Evolutionary conservation across 2,329 filamentous ascomycete species (phyloP).

Genomic region (Dothideomycetes sp.): DNA sequence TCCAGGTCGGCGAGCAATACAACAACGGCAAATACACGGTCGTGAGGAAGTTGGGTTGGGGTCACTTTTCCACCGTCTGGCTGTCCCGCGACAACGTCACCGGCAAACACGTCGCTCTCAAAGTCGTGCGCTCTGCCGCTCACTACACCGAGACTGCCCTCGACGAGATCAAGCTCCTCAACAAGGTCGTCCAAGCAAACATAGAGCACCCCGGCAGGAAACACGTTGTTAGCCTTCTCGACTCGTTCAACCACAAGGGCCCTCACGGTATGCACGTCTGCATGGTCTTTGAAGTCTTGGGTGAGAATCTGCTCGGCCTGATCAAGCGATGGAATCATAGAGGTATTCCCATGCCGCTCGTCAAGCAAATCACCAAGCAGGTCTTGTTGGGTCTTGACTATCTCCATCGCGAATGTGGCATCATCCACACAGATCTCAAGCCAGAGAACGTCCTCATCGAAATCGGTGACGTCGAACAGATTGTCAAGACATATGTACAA

Average conservation of each 20-base stretch:
- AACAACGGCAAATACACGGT: conserved; percentile 96
- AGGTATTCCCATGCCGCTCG: conserved; percentile 89
- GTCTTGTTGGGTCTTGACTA: conserved; percentile 93
- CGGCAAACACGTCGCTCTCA: conserved; percentile 90
- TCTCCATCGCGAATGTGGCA: conserved; percentile 92
- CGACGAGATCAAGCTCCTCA: conserved; percentile 97
- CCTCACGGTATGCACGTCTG: conserved; percentile 95
- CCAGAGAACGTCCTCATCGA: conserved; percentile 98
- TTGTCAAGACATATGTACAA: conserved; percentile 92
- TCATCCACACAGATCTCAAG: conserved; percentile 96
- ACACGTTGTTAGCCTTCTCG: conserved; percentile 90
- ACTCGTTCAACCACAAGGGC: conserved; percentile 96
- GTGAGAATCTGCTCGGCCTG: conserved; percentile 85
- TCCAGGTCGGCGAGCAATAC: conserved; percentile 89
- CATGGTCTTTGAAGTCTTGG: conserved; percentile 98
- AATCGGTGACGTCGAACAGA: conserved; percentile 97
- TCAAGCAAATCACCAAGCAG: conserved; percentile 98
- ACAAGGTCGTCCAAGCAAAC: conserved; percentile 92
- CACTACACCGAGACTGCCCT: conserved; percentile 98
- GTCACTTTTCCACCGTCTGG: conserved; percentile 97
- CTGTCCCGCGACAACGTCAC: conserved; percentile 73
- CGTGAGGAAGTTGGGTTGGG: conserved; percentile 94
- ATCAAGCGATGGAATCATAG: conserved; percentile 99
- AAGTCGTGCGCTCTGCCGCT: conserved; percentile 92
- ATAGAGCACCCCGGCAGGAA: conserved; percentile 87